Conservation (phyloP, 768 basidiomycete genomes). For the Termitomyces sp. region DNA sequence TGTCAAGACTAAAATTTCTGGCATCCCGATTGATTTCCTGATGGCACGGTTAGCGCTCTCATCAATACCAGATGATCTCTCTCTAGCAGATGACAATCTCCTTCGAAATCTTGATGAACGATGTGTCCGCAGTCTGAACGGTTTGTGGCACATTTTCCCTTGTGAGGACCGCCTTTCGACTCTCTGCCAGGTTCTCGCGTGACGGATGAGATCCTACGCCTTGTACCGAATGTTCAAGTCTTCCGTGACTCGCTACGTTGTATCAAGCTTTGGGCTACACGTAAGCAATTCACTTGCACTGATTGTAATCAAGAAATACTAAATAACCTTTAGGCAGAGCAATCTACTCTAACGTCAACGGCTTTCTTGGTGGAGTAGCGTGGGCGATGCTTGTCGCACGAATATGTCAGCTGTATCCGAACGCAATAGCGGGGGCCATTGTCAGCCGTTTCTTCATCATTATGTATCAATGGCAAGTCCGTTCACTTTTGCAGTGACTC, state of each 20-base stretch:
- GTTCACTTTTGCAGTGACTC: neutral
- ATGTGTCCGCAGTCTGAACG: conserved; percentile 92
- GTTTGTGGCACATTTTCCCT: conserved; percentile 32
- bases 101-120: conserved; percentile 91
- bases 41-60: conserved; percentile 88
- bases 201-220: conserved; percentile 90
- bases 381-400: conserved; percentile 99
- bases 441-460: conserved; percentile 98
- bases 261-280: conserved; percentile 97
- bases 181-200: conserved; percentile 76
- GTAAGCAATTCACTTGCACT: conserved; percentile 42
- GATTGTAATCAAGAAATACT: neutral
- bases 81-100: conserved; percentile 87
- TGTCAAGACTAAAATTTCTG: conserved; percentile 86
- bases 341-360: conserved; percentile 97
- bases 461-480: conserved; percentile 88
- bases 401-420: conserved; percentile 98
- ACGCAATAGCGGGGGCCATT: conserved; percentile 89
- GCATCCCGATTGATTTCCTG: conserved; percentile 90
- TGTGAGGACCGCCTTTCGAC: neutral
- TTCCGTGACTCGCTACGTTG: conserved; percentile 94
- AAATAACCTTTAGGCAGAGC: conserved; percentile 64
- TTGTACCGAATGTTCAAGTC: conserved; percentile 91
- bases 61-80: conserved; percentile 88
- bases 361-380: conserved; percentile 96